Base-by-base conservation (phyloP, 208 protist genomes). In the Zelonia costaricensis region DNA sequence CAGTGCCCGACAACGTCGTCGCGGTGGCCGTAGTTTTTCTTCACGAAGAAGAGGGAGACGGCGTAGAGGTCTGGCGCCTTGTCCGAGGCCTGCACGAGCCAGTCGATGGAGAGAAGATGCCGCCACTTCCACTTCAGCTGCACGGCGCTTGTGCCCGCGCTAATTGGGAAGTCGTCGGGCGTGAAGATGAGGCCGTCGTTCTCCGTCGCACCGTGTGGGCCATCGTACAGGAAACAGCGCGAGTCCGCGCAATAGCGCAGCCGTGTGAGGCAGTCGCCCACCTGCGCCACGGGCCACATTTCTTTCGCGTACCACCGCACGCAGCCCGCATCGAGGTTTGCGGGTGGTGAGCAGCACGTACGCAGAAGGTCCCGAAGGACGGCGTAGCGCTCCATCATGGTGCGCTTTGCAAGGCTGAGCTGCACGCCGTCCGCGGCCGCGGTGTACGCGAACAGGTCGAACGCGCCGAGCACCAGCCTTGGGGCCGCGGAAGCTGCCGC, bases 111-210 rank as follows among this genome's bases (percentile, higher is more conserved):
- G 22, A 93, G 69, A 36, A 86, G 71, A 18, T 72, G 66, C 28
- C 58, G 79, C 84, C 87, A 93, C 65, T 93, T 93, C 87, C 87
- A 93, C 70, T 93, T 93, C 31, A 91, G 28, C 57, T 93, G 87
- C 5, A 35, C 58, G 49, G 67, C 72, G 62, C 78, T 84, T 20
- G 87, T 74, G 12, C 87, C 87, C 39, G 74, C 67, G 42, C 63
- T 33, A 47, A 93, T 55, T 22, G 76, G 72, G 58, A 93, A 93
- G 27, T 53, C 54, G 39, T 93, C 71, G 3, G 87, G 87, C 3
- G 87, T 91, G 57, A 93, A 90, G 43, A 93, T 86, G 49, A 93
- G 84, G 2, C 87, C 87, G 58, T 93, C 87, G 56, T 88, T 91
- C 56, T 64, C 62, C 18, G 84, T 85, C n/a, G 30, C 30, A 8